These are phyloP conservation scores for Catenaria anguillulae DNA, from an alignment of 371 early-diverging fungal species.

Conservation along the genomic window DNA sequence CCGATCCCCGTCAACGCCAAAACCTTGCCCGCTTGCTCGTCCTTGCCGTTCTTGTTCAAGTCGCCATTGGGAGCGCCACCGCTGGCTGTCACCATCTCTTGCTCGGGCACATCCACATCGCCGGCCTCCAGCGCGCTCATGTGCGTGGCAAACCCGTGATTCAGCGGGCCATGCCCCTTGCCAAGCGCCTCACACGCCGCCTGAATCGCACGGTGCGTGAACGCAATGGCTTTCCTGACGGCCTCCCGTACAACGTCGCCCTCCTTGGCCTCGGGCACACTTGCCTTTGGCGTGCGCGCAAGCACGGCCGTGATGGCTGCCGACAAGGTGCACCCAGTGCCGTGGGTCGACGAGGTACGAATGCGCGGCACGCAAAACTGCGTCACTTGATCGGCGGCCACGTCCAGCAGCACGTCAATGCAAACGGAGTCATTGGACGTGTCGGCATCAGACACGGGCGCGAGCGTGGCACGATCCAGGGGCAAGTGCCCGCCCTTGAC, in stretches of 20 bases:
- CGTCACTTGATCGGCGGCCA: constrained; percentile 15
- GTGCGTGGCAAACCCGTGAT: constrained; percentile 28
- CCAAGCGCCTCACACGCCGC: constrained; percentile 25
- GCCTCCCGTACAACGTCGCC: constrained; percentile 30
- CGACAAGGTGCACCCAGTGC: constrained; percentile 73
- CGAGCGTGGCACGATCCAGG: constrained; percentile 14
- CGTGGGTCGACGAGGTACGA: constrained; percentile 55
- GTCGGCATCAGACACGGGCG: not conserved
- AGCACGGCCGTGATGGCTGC: constrained; percentile 61
- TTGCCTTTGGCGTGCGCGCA: constrained; percentile 17
- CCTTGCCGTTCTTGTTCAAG: not conserved
- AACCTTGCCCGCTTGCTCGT: not conserved
- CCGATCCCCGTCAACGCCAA: not conserved
- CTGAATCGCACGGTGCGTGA: constrained; percentile 31
- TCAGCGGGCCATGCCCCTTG: constrained; percentile 54
- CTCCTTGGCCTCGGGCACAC: constrained; percentile 16
- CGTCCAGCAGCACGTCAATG: constrained; percentile 50
- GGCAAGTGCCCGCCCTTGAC: constrained; percentile 74
- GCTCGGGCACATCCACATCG: not conserved
- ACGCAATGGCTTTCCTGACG: constrained; percentile 37
- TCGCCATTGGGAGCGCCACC: not conserved
- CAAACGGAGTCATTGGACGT: constrained; percentile 16
- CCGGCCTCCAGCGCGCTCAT: not conserved
- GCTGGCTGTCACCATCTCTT: not conserved
- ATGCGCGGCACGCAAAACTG: constrained; percentile 40